Evolutionary conservation across 805 yeast genomes (phyloP).

Genomic region (Kregervanrija delftensis): DNA sequence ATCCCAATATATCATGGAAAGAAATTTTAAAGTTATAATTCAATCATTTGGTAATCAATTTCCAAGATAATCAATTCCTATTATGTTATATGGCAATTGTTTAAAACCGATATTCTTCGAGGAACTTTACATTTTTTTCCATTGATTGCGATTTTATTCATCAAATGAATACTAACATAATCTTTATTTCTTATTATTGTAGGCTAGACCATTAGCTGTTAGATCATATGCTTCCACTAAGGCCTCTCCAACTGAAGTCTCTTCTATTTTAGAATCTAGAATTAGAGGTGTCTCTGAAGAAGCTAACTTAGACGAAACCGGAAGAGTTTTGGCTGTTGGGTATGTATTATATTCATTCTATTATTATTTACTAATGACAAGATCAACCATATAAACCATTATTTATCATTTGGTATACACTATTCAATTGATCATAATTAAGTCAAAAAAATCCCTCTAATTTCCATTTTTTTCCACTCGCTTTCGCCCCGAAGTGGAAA

Average conservation of each 20-base stretch:
- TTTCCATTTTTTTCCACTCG: background rate
- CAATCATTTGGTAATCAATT: background rate
- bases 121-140: too few species aligned
- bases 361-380: background rate
- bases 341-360: constrained; percentile 34
- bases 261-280: constrained; percentile 97
- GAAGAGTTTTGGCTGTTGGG: constrained; percentile 98
- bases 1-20: background rate
- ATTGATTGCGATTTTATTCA: too few species aligned
- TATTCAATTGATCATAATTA: background rate
- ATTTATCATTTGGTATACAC: background rate
- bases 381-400: too few species aligned
- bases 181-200: constrained; percentile 8
- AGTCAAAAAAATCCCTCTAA: background rate
- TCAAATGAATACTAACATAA: background rate
- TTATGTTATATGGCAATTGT: too few species aligned
- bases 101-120: too few species aligned
- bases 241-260: constrained; percentile 99
- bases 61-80: background rate
- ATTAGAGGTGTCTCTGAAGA: constrained; percentile 98
- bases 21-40: background rate
- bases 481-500: background rate
- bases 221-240: constrained; percentile 92
- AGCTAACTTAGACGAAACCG: constrained; percentile 97
- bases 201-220: constrained; percentile 67